These are phyloP conservation scores for Wickerhamiella pararugosa DNA, from an alignment of 1,139 yeast genomes.

Conservation along the genomic window DNA sequence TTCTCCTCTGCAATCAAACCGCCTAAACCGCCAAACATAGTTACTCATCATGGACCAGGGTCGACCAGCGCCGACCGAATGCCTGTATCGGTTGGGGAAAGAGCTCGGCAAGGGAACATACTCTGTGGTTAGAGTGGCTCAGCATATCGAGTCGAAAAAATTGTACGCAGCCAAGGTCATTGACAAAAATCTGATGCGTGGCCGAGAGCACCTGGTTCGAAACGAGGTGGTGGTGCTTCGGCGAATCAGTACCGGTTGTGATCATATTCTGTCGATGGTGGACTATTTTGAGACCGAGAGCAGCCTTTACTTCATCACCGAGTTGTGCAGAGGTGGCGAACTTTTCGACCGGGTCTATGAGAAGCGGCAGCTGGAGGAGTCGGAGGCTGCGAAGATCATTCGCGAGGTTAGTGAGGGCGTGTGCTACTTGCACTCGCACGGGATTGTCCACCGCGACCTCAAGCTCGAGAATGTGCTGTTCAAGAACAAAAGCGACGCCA, in stretches of 20 bases:
- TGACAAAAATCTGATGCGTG: conserved; percentile 30
- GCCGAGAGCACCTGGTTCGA: conserved; percentile 35
- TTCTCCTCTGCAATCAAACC: no score
- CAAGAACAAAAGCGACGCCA: conserved; percentile 32
- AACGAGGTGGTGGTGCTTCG: conserved; percentile 43
- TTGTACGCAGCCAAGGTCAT: conserved; percentile 31
- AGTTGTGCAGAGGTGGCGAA: conserved; percentile 57
- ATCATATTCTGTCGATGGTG: conserved; percentile 47
- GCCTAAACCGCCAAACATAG: no score
- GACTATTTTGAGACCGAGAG: conserved; percentile 59
- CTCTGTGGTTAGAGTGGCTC: conserved; percentile 29
- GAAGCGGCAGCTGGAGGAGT: conserved; percentile 35
- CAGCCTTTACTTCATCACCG: conserved; percentile 46
- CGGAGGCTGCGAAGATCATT: conserved; percentile 38
- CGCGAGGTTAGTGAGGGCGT: conserved; percentile 36
- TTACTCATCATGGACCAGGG: background rate
- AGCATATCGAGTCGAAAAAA: conserved; percentile 27
- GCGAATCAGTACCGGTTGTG: conserved; percentile 32
- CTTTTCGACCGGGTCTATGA: conserved; percentile 44
- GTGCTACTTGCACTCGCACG: conserved; percentile 57
- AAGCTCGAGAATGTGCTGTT: conserved; percentile 85
- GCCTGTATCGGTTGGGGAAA: conserved; percentile 19
- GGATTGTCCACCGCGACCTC: conserved; percentile 80
- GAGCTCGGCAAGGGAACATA: conserved; percentile 30
- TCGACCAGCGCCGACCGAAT: conserved; percentile 6